These are phyloP conservation scores for Acrocalymma vagum DNA, from an alignment of 2,329 filamentous ascomycete genomes.

Conservation along the genomic window DNA sequence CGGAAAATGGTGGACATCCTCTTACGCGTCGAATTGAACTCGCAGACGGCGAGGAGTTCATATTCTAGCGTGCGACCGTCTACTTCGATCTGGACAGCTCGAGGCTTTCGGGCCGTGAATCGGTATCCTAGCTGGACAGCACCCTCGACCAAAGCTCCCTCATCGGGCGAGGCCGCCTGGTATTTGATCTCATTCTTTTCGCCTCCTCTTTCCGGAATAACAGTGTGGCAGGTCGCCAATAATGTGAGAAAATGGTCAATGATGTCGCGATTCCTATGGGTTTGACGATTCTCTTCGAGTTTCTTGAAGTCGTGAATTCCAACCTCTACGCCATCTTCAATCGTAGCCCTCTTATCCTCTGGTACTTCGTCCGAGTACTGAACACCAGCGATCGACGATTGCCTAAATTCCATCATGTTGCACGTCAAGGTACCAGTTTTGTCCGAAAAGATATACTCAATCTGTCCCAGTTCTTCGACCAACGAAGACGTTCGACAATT, in stretches of 20 bases:
- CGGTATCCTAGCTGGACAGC: slow-evolving; percentile 86
- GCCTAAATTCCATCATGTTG: slow-evolving; percentile 98
- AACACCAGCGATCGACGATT: slow-evolving; percentile 90
- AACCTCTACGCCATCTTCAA: slow-evolving; percentile 78
- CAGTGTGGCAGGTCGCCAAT: slow-evolving; percentile 91
- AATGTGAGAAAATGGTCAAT: slow-evolving; percentile 89
- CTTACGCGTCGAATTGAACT: slow-evolving; percentile 98
- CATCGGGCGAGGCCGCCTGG: slow-evolving; percentile 95
- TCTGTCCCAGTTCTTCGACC: slow-evolving; percentile 96
- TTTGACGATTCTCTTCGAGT: slow-evolving; percentile 73
- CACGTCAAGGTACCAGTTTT: slow-evolving; percentile 98
- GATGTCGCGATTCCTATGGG: slow-evolving; percentile 64
- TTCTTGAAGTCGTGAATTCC: slow-evolving; percentile 86
- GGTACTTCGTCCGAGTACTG: slow-evolving; percentile 93
- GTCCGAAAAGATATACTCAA: slow-evolving; percentile 98
- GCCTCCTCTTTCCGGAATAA: slow-evolving; percentile 89
- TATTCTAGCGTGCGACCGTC: slow-evolving; percentile 78
- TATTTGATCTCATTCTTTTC: slow-evolving; percentile 91
- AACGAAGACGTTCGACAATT: slow-evolving; percentile 96
- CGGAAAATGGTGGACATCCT: slow-evolving; percentile 98
- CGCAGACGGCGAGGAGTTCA: slow-evolving; percentile 93
- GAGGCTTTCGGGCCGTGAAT: slow-evolving; percentile 90
- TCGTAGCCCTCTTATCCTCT: slow-evolving; percentile 83
- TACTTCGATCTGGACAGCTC: slow-evolving; percentile 83
- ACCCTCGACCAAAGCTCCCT: slow-evolving; percentile 95